Base-by-base conservation (phyloP, 768 basidiomycete species). In the Macrocybe gigantea region DNA sequence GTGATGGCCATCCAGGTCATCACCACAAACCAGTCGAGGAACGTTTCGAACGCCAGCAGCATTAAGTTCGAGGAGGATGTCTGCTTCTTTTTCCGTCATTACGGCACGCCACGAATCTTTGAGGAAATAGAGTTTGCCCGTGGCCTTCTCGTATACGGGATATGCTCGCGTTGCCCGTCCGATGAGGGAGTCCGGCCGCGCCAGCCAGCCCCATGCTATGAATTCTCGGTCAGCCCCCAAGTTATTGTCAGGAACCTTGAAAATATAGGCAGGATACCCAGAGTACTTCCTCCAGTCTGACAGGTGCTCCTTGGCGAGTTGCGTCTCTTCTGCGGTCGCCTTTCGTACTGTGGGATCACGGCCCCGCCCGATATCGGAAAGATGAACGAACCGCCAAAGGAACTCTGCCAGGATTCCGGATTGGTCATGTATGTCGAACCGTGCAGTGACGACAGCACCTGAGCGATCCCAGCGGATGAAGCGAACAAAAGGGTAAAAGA, bases 101-200 rank as follows among this genome's bases (percentile, higher is more conserved):
- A 47, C 22, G 3, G 41, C 34, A 2, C 63, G 50, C 64, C 64
- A 66, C 2, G 38, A 51, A 32, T 66, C 64, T 42, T 66, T 66
- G 12, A 66, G 37, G 38, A 61, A 60, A 11, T 58, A 52, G 5
- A 51, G 44, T 13, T 44, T 30, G 6, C 49, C 33, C 5, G 34
- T 48, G 7, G 44, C 49, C 0, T 44, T n/a, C 11, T 59, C 60
- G 15, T 51, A 48, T 3, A 54, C 57, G 8, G 52, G 49, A 11
- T 50, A 53, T 4, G 47, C 52, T n/a, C 56, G 56, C 3, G 61
- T 60, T n/a, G 41, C 46, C 29, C 56, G 31, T 1, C 57, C 55
- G 2, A 48, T 48, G 22, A 55, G 49, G 3, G 60, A 54, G 3
- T 37, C 38, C 9, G 49, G 32, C 12, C 57, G 13, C 33, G 35